Evolutionary conservation across 768 basidiomycete species (phyloP).

Genomic region (Auriculariales sp.): DNA sequence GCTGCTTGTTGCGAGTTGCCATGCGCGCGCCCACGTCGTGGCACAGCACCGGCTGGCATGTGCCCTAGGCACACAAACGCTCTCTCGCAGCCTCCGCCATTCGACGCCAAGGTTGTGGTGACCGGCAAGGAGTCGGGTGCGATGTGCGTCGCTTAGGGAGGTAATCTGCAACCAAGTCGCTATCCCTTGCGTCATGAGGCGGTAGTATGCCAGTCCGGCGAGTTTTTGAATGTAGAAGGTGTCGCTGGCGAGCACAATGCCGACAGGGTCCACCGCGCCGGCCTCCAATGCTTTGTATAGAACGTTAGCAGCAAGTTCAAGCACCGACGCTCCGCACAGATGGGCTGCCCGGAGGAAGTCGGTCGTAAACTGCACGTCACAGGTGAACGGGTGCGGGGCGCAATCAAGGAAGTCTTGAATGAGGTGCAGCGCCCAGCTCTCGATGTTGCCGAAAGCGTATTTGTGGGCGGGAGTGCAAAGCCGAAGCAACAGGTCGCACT

Average conservation of each 20-base stretch:
- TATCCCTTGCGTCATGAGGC: not conserved
- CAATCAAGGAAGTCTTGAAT: conserved; percentile 11
- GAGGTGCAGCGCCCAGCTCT: conserved; percentile 46
- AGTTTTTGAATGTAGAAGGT: not conserved
- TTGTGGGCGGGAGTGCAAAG: conserved; percentile 56
- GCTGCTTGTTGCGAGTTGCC: not conserved
- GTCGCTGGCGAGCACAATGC: not conserved
- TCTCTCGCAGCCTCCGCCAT: not conserved
- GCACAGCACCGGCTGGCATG: not conserved
- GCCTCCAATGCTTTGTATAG: not conserved
- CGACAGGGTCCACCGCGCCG: not conserved
- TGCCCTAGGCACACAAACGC: not conserved
- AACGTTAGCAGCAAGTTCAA: not conserved
- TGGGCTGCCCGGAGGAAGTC: not conserved
- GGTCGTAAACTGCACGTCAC: conserved; percentile 5
- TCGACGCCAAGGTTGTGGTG: not conserved
- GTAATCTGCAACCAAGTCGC: not conserved
- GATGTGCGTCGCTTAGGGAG: not conserved
- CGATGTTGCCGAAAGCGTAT: conserved; percentile 59
- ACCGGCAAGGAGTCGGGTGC: not conserved
- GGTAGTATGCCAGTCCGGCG: not conserved
- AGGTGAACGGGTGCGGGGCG: conserved; percentile 36
- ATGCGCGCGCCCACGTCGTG: not conserved
- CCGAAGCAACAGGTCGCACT: conserved; percentile 39
- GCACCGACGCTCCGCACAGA: not conserved